Evolutionary conservation across 805 yeast genomes (phyloP), one percentile per base, ranked within the genome.

Genomic region (Yarrowia sp.): DNA sequence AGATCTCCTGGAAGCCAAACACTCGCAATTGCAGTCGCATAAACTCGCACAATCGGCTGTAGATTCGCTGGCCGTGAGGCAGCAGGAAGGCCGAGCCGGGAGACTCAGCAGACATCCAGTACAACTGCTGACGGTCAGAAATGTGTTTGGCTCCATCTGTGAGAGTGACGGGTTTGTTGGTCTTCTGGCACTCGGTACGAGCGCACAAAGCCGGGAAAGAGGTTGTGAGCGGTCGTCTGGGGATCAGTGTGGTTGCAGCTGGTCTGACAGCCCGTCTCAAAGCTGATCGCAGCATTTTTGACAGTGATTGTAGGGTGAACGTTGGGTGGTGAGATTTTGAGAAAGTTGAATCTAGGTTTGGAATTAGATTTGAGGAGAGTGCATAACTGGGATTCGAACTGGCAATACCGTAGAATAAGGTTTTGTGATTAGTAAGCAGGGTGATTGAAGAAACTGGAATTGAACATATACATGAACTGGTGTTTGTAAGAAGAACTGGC

Each of bases 1-100:
- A 86, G 7, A 95, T 98, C 79, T 95, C 98, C 70, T 90, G 87
- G 75, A 92, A 95, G 0, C 97, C 97, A 73, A 88, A 89, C 70
- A 83, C 85, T 22, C 85, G 79, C 77, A 92, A 96, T 75, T 92
- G 97, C 49, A 86, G 79, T 75, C 91, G 90, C 94, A 95, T 93
- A 77, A 92, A 95, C 52, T 82, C 82, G 14, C 91, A 82, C 70
- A 95, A 79, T 72, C 87, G 89, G 77, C 92, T 91, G 81, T 93
- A 90, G 35, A 95, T 84, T 53, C 94, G 82, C 1, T 98, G 87
- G 2, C 99, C 99, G 75, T 92, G 92, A 0, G 98, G 98, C 48
- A 94, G 82, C 74, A 95, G 92, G 81, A 95, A 95, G 1, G 91
- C 85, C 0, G 97, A 90, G 0, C 99, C 99, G 0, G 98, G 98